A percentile compares a stretch with the other conserved stretches of the same genome.
phyloP scores from a whole-genome alignment of 805 yeast species.

The Clavispora vitiphila region DNA sequence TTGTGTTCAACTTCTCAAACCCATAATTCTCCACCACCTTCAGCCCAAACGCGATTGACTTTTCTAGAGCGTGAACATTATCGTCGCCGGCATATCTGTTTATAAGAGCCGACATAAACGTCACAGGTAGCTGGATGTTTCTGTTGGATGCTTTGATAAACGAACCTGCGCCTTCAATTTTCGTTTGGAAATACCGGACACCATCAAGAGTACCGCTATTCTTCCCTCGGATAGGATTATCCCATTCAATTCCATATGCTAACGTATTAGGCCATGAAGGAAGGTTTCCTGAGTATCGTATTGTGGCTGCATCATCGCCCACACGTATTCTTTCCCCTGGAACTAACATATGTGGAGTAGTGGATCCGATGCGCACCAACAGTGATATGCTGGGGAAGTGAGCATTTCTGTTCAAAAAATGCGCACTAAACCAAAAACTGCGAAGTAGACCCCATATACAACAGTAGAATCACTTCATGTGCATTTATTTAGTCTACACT shows the following conservation, averaged over 20 bases:
- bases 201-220: constrained; percentile 61
- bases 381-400: too few relatives aligned
- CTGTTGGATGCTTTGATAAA: constrained; percentile 48
- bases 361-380: too few relatives aligned
- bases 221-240: constrained; percentile 61
- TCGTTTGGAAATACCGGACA: constrained; percentile 45
- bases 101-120: constrained; percentile 47
- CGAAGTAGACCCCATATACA: too few relatives aligned
- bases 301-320: constrained; percentile 54
- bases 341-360: neutral
- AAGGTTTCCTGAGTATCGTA: constrained; percentile 55
- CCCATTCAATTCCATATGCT: constrained; percentile 89
- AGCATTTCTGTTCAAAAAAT: too few relatives aligned
- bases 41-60: constrained; percentile 44
- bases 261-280: constrained; percentile 52
- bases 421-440: too few relatives aligned
- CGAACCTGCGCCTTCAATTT: constrained; percentile 49
- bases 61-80: constrained; percentile 13
- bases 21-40: constrained; percentile 64
- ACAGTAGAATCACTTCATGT: too few relatives aligned
- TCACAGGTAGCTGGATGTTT: constrained; percentile 22
- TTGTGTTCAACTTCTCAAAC: constrained; percentile 48
- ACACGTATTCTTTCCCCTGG: constrained; percentile 17
- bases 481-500: too few relatives aligned
- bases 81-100: constrained; percentile 39